These are phyloP conservation scores for Talaromyces proteolyticus DNA, from an alignment of 495 filamentous ascomycete genomes.

Conservation along the genomic window DNA sequence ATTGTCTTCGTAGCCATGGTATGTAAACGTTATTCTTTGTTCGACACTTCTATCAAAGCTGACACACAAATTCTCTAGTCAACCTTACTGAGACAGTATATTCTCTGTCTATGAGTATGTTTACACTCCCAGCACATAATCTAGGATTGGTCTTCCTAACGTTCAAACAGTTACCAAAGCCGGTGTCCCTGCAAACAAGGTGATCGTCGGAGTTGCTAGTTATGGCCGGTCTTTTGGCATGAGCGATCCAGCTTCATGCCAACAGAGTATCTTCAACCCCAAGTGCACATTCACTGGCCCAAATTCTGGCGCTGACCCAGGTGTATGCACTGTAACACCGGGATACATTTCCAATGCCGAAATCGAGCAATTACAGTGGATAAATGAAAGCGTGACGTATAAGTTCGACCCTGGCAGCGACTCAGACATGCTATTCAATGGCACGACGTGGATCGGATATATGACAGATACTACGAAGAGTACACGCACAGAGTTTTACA, in stretches of 20 bases:
- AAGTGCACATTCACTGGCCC: not conserved
- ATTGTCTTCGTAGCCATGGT: slow-evolving; percentile 25
- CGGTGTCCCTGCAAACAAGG: slow-evolving; percentile 30
- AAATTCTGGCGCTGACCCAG: not conserved
- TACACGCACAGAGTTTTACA: slow-evolving; percentile 3
- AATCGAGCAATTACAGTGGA: not conserved
- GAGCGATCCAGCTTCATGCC: no score
- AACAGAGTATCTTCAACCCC: not conserved
- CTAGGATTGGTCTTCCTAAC: not conserved
- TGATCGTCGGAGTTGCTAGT: slow-evolving; percentile 30
- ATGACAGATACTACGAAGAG: slow-evolving; percentile 11
- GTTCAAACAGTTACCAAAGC: slow-evolving; percentile 35
- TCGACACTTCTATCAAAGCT: not conserved
- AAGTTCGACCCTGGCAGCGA: no score
- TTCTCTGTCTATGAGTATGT: slow-evolving; percentile 27
- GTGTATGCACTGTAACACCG: not conserved
- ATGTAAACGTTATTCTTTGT: not conserved
- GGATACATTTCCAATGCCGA: not conserved
- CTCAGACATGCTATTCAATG: not conserved
- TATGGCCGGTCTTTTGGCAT: slow-evolving; percentile 36
- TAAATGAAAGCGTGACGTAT: not conserved
- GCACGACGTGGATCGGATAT: slow-evolving; percentile 2
- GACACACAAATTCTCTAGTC: slow-evolving; percentile 18
- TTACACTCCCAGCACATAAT: not conserved
- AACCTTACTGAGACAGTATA: slow-evolving; percentile 35